Conservation (phyloP, 2,329 filamentous ascomycete genomes). For the Phyllosticta citriasiana region DNA sequence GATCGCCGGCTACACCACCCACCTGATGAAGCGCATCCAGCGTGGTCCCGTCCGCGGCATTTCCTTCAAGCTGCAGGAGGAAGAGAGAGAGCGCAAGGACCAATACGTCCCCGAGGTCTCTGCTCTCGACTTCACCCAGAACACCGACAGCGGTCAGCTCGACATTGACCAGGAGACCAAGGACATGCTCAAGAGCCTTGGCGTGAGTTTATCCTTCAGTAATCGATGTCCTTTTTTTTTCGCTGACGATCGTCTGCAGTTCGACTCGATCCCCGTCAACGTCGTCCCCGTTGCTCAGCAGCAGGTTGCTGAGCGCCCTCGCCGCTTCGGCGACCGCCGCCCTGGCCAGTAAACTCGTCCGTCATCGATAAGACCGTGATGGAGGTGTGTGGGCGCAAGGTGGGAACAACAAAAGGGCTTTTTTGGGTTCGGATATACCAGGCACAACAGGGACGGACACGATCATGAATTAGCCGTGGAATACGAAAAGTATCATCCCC, state of each 20-base stretch:
- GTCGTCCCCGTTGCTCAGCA: conserved; percentile 83
- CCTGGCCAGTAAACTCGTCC: conserved; percentile 17
- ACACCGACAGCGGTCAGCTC: conserved; percentile 82
- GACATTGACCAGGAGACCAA: conserved; percentile 97
- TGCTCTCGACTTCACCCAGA: conserved; percentile 95
- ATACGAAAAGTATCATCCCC: conserved; percentile 24
- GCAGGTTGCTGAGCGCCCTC: conserved; percentile 72
- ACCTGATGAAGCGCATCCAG: conserved; percentile 98
- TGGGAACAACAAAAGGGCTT: conserved; percentile 2
- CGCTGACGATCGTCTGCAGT: conserved; percentile 45
- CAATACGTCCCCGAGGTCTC: conserved; percentile 99
- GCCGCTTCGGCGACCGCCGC: conserved; percentile 62
- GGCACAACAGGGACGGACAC: conserved; percentile 25
- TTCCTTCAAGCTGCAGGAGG: conserved; percentile 99
- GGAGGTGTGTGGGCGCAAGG: conserved; percentile 15
- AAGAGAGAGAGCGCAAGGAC: conserved; percentile 99
- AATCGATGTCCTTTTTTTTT: background rate
- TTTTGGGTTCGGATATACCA: conserved; percentile 16
- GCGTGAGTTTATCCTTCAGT: conserved; percentile 56
- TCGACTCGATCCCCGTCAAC: conserved; percentile 96
- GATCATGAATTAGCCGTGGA: conserved; percentile 15
- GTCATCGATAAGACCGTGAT: conserved; percentile 19
- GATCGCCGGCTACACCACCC: conserved; percentile 94
- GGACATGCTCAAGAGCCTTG: conserved; percentile 96
- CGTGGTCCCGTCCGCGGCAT: conserved; percentile 98